Percentiles rank a stretch among this genome's conserved stretches.
These are phyloP conservation scores for Hydrangea macrophylla DNA, from an alignment of 148 eudicot species.

Conservation along the genomic window DNA sequence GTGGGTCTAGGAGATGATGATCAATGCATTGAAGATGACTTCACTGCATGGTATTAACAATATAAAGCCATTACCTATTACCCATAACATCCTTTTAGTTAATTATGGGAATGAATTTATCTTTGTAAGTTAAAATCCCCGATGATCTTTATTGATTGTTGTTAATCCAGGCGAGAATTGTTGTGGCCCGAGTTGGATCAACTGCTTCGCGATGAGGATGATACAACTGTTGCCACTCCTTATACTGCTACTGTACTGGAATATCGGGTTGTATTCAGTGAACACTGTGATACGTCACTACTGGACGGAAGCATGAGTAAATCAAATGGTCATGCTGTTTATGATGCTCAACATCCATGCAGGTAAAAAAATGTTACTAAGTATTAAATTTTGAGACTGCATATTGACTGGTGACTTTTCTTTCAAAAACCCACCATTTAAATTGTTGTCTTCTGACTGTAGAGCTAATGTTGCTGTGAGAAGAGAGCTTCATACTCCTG, in stretches of 20 bases:
- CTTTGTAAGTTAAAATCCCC: neutral
- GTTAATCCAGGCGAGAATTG: constrained; percentile 62
- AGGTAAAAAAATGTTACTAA: constrained; percentile 36
- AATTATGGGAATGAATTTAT: no score
- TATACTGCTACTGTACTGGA: constrained; percentile 87
- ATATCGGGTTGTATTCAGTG: constrained; percentile 66
- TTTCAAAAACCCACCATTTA: constrained; percentile 17
- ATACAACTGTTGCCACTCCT: constrained; percentile 67
- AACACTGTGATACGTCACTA: constrained; percentile 30
- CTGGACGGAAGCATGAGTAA: constrained; percentile 45
- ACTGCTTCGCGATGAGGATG: constrained; percentile 66
- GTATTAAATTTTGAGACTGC: neutral
- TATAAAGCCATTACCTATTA: neutral
- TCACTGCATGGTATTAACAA: constrained; percentile 73
- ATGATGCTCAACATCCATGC: constrained; percentile 94
- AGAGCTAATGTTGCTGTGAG: constrained; percentile 83
- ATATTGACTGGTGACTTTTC: neutral
- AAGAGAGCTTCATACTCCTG: constrained; percentile 81
- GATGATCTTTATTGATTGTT: neutral
- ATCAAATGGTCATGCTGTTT: constrained; percentile 77
- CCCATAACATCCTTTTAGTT: neutral
- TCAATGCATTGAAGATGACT: constrained; percentile 96
- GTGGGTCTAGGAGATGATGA: constrained; percentile 97
- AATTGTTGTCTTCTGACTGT: constrained; percentile 12
- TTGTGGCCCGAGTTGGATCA: constrained; percentile 94